Conservation (phyloP, 176 grass and related monocot species). For the Oryza glaberrima region DNA sequence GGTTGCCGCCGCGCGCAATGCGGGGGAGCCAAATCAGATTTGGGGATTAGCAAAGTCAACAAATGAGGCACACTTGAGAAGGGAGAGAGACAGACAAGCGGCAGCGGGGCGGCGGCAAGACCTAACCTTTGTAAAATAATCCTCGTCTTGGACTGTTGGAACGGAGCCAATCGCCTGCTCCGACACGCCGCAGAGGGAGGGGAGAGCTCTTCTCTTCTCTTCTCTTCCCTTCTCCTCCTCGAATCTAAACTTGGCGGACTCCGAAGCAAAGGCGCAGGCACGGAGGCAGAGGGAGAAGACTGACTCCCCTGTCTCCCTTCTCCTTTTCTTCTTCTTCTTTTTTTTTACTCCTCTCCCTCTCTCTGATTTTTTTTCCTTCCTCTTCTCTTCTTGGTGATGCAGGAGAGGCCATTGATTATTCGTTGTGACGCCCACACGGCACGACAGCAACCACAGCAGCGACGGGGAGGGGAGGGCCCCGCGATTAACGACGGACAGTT, state of each 20-base stretch:
- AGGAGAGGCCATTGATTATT: conserved; percentile 38
- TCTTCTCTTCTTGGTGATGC: neutral
- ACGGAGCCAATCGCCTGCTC: conserved; percentile 34
- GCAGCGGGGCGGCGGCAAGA: conserved; percentile 8
- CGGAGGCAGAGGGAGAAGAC: conserved; percentile 50
- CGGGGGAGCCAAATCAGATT: conserved; percentile 50
- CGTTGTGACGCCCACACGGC: conserved; percentile 19
- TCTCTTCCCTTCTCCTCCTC: neutral
- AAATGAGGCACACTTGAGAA: neutral
- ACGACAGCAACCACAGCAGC: conserved; percentile 24
- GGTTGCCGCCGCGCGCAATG: conserved; percentile 38
- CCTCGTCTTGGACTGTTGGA: conserved; percentile 12
- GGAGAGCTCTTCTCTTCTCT: neutral
- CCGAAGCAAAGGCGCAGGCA: conserved; percentile 45
- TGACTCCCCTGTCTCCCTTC: conserved; percentile 13
- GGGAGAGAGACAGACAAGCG: conserved; percentile 12
- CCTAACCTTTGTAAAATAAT: conserved; percentile 52
- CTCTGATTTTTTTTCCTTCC: conserved; percentile 3
- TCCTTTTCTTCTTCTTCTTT: too few relatives aligned
- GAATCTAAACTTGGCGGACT: conserved; percentile 52
- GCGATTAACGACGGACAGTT: conserved; percentile 30
- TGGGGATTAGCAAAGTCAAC: conserved; percentile 49
- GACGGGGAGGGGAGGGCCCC: neutral
- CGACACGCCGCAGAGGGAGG: conserved; percentile 27
- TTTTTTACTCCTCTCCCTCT: neutral